Evolutionary conservation across 2,329 filamentous ascomycete genomes (phyloP), one percentile per base, ranked within the genome.

Genomic region (Pyricularia pennisetigena): DNA sequence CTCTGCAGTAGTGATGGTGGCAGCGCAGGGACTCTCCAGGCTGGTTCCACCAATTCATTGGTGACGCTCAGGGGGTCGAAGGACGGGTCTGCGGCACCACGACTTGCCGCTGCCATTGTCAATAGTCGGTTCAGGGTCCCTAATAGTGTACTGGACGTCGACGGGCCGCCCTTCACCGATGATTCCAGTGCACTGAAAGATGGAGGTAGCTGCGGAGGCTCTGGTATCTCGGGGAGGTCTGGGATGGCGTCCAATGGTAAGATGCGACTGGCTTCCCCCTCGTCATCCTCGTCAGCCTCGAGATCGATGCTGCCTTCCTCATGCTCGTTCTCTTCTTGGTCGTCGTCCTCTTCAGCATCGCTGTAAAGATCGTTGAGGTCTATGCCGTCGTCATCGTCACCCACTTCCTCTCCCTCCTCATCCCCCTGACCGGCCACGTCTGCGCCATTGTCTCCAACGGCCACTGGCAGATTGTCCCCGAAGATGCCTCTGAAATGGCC

Each of bases 401-500:
- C 24, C 28, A 54, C 64, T 3, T 16, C 28, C 41, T 74, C 72
- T n/a, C 68, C 68, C 29, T 68, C 74, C 70, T 73, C 67, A 67
- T 71, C 66, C 23, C 57, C 32, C 68, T 71, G 68, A 74, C 54
- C 70, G 59, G 24, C 70, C 70, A 65, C 30, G 67, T 66, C 63
- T 67, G 41, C 41, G 67, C 70, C 23, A 77, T 72, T 68, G 30
- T 83, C 81, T 59, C 77, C 20, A 71, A 69, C 74, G 10, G 24
- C 59, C 24, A 28, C 59, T 10, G 59, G 24, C 4, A 62, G 14
- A 5, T 29, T 66, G 1, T 16, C 24, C 5, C 66, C 66, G 7
- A 67, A 67, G 5, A 79, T 86, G 81, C 71, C 84, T 66, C 85
- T 76, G 67, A 97, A 77, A 79, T 98, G 95, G 0, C 95, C 94